These are phyloP conservation scores for Aspergillus persii DNA, from an alignment of 2,329 filamentous ascomycete species.

Conservation along the genomic window DNA sequence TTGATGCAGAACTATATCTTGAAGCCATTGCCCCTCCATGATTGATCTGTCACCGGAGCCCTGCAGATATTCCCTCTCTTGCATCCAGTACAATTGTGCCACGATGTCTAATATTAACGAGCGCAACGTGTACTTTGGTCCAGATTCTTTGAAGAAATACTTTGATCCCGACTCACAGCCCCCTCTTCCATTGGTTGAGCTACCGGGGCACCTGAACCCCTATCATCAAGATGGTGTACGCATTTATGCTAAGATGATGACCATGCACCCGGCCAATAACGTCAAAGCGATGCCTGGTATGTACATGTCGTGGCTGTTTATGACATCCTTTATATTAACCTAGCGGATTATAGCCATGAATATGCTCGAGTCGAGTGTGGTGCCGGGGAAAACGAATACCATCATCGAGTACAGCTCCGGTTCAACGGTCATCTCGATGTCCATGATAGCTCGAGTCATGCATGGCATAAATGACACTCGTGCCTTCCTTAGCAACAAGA, in stretches of 20 bases:
- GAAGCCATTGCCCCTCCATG: conserved; percentile 7
- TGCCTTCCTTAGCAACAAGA: conserved; percentile 61
- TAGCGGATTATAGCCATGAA: conserved; percentile 45
- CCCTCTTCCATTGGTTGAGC: conserved; percentile 60
- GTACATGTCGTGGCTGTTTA: neutral
- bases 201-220: conserved; percentile 58
- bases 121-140: conserved; percentile 58
- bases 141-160: conserved; percentile 57
- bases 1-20: conserved; percentile 7
- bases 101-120: conserved; percentile 31
- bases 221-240: conserved; percentile 57
- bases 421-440: conserved; percentile 62
- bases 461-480: conserved; percentile 52
- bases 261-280: conserved; percentile 62
- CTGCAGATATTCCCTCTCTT: neutral
- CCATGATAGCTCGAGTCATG: conserved; percentile 53
- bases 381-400: conserved; percentile 47
- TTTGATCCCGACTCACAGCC: conserved; percentile 59
- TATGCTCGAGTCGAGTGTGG: conserved; percentile 46
- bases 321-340: conserved; percentile 2
- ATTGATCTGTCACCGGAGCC: neutral
- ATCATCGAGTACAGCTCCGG: conserved; percentile 63
- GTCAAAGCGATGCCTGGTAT: conserved; percentile 59
- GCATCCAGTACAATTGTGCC: conserved; percentile 1
- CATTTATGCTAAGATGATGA: conserved; percentile 67